Evolutionary conservation across 306 rosid genomes (phyloP).

Genomic region (Astragalus glycyphyllos): DNA sequence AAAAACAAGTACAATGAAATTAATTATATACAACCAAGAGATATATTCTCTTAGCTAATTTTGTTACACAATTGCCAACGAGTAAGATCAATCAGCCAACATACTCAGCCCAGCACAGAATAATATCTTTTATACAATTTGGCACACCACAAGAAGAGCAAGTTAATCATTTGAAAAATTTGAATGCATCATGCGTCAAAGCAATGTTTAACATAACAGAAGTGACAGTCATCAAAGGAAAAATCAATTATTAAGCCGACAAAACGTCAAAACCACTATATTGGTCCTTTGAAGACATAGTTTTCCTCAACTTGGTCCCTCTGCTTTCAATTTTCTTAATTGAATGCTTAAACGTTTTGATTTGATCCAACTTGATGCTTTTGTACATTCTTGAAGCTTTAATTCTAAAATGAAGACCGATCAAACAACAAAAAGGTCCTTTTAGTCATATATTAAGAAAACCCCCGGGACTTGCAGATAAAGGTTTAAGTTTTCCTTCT

Average conservation of each 20-base stretch:
- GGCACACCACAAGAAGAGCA: neutral
- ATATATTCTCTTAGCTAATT: slow-evolving; percentile 8
- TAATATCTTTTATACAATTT: slow-evolving; percentile 6
- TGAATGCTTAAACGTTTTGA: neutral
- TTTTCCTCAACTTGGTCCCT: slow-evolving; percentile 13
- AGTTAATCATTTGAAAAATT: slow-evolving; percentile 4
- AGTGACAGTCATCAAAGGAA: neutral
- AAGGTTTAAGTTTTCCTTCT: neutral
- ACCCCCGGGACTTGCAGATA: too few species aligned
- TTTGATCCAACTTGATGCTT: neutral
- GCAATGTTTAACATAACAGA: slow-evolving; percentile 25
- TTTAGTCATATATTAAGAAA: too few species aligned
- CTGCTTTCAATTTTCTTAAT: slow-evolving; percentile 11
- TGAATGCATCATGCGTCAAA: slow-evolving; percentile 5
- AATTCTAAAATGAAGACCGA: neutral
- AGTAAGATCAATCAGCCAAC: slow-evolving; percentile 31
- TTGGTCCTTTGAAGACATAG: slow-evolving; percentile 12
- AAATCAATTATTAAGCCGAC: neutral
- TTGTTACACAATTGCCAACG: neutral
- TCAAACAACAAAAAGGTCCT: neutral
- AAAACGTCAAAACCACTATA: neutral
- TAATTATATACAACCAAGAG: slow-evolving; percentile 21
- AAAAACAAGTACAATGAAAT: slow-evolving; percentile 38
- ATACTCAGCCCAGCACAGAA: slow-evolving; percentile 21
- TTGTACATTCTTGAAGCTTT: slow-evolving; percentile 2